Evolutionary conservation across 352 stramenopile genomes (phyloP).

Genomic region (Pythium scleroteichum): DNA sequence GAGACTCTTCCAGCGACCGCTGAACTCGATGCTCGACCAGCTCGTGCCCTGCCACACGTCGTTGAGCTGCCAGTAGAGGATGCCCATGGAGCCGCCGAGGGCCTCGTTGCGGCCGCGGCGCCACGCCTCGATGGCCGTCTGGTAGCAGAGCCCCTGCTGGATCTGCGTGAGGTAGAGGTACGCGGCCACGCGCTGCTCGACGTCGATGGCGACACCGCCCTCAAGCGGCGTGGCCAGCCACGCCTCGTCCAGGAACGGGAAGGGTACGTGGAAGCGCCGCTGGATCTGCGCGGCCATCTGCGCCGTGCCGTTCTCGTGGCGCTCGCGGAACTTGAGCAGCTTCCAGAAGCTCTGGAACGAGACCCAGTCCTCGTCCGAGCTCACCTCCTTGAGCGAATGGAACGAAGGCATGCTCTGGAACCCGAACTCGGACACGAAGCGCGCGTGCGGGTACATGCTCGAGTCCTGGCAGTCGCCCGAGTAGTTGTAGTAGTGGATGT

Average conservation of each 20-base stretch:
- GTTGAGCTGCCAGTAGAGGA: slow-evolving; percentile 89
- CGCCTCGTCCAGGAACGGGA: slow-evolving; percentile 57
- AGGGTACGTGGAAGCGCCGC: slow-evolving; percentile 70
- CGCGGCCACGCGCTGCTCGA: slow-evolving; percentile 44
- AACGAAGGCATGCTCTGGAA: slow-evolving; percentile 80
- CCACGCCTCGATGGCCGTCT: slow-evolving; percentile 75
- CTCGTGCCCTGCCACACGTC: slow-evolving; percentile 87
- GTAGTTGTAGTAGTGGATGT: slow-evolving; percentile 90
- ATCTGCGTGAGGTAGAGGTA: slow-evolving; percentile 80
- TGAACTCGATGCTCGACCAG: slow-evolving; percentile 86
- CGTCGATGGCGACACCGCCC: slow-evolving; percentile 3
- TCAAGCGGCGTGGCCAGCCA: slow-evolving; percentile 40
- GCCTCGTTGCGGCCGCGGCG: slow-evolving; percentile 53
- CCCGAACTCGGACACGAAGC: slow-evolving; percentile 88
- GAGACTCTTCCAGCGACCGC: slow-evolving; percentile 78
- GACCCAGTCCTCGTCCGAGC: slow-evolving; percentile 44
- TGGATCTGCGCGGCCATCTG: slow-evolving; percentile 75
- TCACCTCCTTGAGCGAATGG: slow-evolving; percentile 53
- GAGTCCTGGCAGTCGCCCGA: slow-evolving; percentile 74
- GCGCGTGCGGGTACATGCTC: slow-evolving; percentile 61
- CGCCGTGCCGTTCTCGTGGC: slow-evolving; percentile 71
- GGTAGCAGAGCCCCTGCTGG: slow-evolving; percentile 78
- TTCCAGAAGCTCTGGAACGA: slow-evolving; percentile 77
- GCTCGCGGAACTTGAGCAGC: slow-evolving; percentile 79
- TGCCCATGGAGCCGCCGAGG: slow-evolving; percentile 63